Base-by-base conservation (phyloP, 495 filamentous ascomycete genomes). In the Talaromyces wortmannii region DNA sequence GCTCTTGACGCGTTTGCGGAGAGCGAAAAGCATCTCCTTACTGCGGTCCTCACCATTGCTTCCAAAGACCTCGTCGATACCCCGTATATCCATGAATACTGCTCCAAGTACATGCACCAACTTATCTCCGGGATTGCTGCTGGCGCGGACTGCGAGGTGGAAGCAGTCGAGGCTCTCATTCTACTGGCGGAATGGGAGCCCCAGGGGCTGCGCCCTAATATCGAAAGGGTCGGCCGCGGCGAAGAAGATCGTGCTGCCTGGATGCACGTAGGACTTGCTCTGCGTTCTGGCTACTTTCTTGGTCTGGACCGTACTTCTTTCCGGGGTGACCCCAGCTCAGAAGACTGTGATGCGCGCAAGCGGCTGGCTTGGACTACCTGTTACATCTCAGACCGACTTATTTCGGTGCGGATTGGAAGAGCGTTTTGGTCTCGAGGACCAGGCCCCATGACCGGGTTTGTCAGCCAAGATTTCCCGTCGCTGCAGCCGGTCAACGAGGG, bases 371-470 rank as follows among this genome's bases (percentile, higher is more conserved):
- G 83, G 83, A 78, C 81, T 3, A 81, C 76, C 51, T 84, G 80
- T 61, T 87, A 87, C 57, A 75, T 85, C 29, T 82, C 77, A n/a
- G 83, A 87, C 59, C 75, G 83, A 16, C 72, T 84, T 55, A 82
- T 86, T 10, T 83, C 80, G 11, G 82, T 86, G 23, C 74, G 83
- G 11, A 75, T 86, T 52, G 83, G 83, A 13, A 77, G 81, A 44
- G 83, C 82, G 2, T 85, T 86, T 56, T 86, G 83, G 83, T 82
- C 81, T 33, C 74, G 83, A 49, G 83, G 83, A 0, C 83, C 83
- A 4, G 83, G 83, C 0, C 83, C 83, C 7, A 76, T 85, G 66
- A 83, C 80, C 5, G 80, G 80, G 18, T 67, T 85, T 33, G 75
- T 79, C 31, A 78, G 78, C 32, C 76, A 79, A 50, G 83, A 86